phyloP scores from a whole-genome alignment of 208 protist genomes.

The Angomonas desouzai region DNA sequence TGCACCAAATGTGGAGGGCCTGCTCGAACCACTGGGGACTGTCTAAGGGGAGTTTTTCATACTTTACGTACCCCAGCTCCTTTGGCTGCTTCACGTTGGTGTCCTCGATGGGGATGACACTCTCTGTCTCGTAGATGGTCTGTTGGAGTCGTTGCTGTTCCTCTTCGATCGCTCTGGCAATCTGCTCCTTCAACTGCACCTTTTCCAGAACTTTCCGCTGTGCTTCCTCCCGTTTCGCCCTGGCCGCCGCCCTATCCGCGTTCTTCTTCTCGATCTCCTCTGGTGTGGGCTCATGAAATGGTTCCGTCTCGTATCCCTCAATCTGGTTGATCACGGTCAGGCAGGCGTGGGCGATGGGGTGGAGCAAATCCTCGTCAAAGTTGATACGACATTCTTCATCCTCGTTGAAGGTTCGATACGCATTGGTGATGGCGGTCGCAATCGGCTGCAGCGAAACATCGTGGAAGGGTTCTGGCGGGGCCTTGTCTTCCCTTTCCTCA shows the following conservation, averaged over 20 bases:
- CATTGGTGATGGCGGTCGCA: slow-evolving; percentile 23
- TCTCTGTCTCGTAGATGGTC: slow-evolving; percentile 25
- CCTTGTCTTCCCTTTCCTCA: slow-evolving; percentile 37
- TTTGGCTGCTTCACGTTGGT: slow-evolving; percentile 36
- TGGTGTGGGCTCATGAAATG: slow-evolving; percentile 43
- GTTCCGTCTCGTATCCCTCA: slow-evolving; percentile 72
- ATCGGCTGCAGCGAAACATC: slow-evolving; percentile 47
- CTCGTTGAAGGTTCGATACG: slow-evolving; percentile 50
- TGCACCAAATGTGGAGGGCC: slow-evolving; percentile 74
- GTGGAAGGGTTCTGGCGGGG: slow-evolving; percentile 59
- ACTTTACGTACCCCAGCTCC: slow-evolving; percentile 47
- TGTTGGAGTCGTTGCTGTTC: slow-evolving; percentile 51
- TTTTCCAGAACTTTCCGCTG: slow-evolving; percentile 36
- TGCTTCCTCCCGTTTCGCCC: slow-evolving; percentile 66
- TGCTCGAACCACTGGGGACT: slow-evolving; percentile 49
- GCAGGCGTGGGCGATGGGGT: slow-evolving; percentile 80
- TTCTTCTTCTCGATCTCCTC: slow-evolving; percentile 56
- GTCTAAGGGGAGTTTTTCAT: slow-evolving; percentile 37
- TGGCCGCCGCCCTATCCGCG: slow-evolving; percentile 40
- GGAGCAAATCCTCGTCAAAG: slow-evolving; percentile 85
- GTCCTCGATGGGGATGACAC: slow-evolving; percentile 34
- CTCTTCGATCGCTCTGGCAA: slow-evolving; percentile 51
- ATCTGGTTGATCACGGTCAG: slow-evolving; percentile 71
- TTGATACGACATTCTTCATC: slow-evolving; percentile 77
- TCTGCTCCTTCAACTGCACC: slow-evolving; percentile 43